phyloP scores from a whole-genome alignment of 2,329 filamentous ascomycete species.

The Venturia aucupariae region DNA sequence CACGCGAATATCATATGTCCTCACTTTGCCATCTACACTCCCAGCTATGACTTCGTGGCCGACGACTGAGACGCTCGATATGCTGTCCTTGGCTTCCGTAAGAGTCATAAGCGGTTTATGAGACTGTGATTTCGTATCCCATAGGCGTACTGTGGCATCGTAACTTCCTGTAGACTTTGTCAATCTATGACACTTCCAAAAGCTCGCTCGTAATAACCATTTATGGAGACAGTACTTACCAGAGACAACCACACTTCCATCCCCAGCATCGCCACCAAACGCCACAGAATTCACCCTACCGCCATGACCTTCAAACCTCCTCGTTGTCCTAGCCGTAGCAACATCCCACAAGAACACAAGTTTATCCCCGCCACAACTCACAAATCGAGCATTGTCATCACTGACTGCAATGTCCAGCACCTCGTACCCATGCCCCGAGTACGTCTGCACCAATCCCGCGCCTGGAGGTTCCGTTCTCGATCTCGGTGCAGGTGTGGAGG shows the following conservation, averaged over 20 bases:
- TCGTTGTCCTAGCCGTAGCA: constrained; percentile 62
- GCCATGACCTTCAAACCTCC: constrained; percentile 64
- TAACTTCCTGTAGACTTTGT: constrained; percentile 45
- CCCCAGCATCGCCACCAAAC: constrained; percentile 63
- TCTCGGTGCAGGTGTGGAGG: background rate
- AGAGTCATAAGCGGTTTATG: constrained; percentile 63
- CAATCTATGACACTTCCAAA: background rate
- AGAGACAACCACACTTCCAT: constrained; percentile 53
- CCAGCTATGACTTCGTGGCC: constrained; percentile 55
- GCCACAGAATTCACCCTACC: constrained; percentile 68
- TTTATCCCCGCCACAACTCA: constrained; percentile 82
- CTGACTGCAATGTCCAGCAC: constrained; percentile 71
- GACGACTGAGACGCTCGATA: constrained; percentile 38
- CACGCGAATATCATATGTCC: constrained; percentile 74
- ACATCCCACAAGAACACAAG: constrained; percentile 94
- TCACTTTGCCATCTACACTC: constrained; percentile 75
- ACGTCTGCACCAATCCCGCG: constrained; percentile 68
- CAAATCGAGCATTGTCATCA: constrained; percentile 73
- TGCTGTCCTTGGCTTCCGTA: constrained; percentile 61
- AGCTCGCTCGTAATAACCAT: constrained; percentile 14
- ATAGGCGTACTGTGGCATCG: constrained; percentile 67
- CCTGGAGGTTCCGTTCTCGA: background rate
- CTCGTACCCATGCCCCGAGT: constrained; percentile 83
- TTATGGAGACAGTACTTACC: constrained; percentile 17
- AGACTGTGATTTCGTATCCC: constrained; percentile 53